A percentile compares a stretch with the other conserved stretches of the same genome.
These are phyloP conservation scores for Suillus brevipes DNA, from an alignment of 768 basidiomycete genomes.

Conservation along the genomic window DNA sequence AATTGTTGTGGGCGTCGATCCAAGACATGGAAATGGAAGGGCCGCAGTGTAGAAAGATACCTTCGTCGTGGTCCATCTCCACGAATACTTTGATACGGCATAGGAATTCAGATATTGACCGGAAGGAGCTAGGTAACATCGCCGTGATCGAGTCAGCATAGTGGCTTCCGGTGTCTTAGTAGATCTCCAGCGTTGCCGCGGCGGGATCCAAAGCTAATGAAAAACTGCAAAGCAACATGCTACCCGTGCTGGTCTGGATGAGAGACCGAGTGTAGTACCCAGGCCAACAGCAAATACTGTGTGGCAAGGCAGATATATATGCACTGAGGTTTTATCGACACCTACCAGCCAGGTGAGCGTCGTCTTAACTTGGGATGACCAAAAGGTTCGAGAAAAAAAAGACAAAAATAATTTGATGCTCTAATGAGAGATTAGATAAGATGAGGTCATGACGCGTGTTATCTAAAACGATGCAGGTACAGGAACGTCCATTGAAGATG, in stretches of 20 bases:
- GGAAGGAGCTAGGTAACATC: slow-evolving; percentile 12
- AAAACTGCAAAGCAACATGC: neutral
- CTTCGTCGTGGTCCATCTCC: neutral
- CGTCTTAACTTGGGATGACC: neutral
- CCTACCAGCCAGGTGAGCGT: neutral
- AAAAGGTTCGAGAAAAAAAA: neutral
- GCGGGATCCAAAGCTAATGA: neutral
- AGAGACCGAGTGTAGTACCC: neutral
- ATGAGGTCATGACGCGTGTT: neutral
- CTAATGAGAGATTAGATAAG: slow-evolving; percentile 4
- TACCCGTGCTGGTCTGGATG: neutral
- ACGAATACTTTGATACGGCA: neutral
- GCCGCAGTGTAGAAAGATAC: neutral
- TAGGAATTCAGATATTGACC: neutral
- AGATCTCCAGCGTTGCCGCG: slow-evolving; percentile 21
- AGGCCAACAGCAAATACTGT: neutral
- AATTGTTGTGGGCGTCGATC: slow-evolving; percentile 1
- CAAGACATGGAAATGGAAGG: neutral
- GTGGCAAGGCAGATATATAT: neutral
- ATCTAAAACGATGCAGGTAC: slow-evolving; percentile 2
- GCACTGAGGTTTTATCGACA: neutral
- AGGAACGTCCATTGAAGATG: slow-evolving; percentile 1
- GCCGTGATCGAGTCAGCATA: slow-evolving; percentile 14
- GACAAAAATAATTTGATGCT: neutral
- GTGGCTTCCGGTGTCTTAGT: slow-evolving; percentile 20